Evolutionary conservation across 305 asterid genomes (phyloP).

Genomic region (Fraxinus ornus): DNA sequence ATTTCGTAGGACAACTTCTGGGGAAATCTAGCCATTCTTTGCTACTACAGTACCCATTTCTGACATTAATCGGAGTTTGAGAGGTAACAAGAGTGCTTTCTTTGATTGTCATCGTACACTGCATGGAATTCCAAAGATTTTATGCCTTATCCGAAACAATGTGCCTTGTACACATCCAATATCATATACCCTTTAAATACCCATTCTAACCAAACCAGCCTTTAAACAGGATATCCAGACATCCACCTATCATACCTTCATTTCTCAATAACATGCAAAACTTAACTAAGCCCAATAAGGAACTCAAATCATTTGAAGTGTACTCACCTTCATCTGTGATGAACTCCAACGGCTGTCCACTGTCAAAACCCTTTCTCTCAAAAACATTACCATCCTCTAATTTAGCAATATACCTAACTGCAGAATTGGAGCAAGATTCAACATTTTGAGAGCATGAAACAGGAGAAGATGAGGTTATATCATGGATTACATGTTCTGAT

Average conservation of each 20-base stretch:
- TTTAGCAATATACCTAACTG: conserved; percentile 66
- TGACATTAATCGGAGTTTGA: not conserved
- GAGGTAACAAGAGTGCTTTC: not conserved
- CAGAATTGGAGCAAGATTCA: conserved; percentile 15
- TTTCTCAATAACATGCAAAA: not conserved
- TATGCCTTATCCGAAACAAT: not conserved
- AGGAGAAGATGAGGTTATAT: conserved; percentile 13
- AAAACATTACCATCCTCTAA: conserved; percentile 63
- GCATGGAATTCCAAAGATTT: not conserved
- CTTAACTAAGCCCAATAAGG: not conserved
- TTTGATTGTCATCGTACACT: not conserved
- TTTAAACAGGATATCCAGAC: not conserved
- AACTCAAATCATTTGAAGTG: conserved; percentile 13
- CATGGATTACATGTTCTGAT: not conserved
- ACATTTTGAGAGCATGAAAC: conserved; percentile 15
- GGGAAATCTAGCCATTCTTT: not conserved
- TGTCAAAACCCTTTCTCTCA: conserved; percentile 59
- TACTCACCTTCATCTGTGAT: conserved; percentile 69
- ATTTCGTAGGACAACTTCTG: not conserved
- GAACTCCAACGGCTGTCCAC: conserved; percentile 48
- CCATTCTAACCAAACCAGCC: not conserved
- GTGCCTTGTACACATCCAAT: not conserved
- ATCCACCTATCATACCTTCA: not conserved
- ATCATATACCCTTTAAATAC: not conserved
- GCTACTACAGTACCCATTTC: not conserved